Conservation (phyloP, 164 flowering plant species). For the Nymphaea colorata region DNA sequence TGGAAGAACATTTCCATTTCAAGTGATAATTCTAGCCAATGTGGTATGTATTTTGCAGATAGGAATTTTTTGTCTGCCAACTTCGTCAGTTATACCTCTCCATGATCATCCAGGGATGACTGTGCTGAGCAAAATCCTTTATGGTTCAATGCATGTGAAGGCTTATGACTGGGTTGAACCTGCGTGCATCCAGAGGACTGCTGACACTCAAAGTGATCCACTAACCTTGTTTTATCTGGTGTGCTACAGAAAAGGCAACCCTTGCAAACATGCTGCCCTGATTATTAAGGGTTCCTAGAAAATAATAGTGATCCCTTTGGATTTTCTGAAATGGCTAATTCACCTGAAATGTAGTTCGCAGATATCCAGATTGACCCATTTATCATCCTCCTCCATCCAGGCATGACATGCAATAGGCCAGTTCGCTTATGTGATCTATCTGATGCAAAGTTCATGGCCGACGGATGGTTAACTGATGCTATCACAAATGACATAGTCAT, state of each 20-base stretch:
- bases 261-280: background rate
- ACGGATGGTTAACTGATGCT: too few relatives aligned
- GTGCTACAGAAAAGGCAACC: slow-evolving; percentile 4
- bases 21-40: background rate
- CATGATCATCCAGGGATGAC: slow-evolving; percentile 98
- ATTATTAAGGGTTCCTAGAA: background rate
- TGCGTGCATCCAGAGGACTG: slow-evolving; percentile 25
- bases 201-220: slow-evolving; percentile 9
- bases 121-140: slow-evolving; percentile 84
- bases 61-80: slow-evolving; percentile 89
- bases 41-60: slow-evolving; percentile 39
- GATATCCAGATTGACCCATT: background rate
- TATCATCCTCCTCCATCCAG: background rate
- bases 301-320: background rate
- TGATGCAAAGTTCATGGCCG: too few relatives aligned
- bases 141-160: slow-evolving; percentile 93
- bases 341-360: background rate
- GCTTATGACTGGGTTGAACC: slow-evolving; percentile 98
- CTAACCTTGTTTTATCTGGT: slow-evolving; percentile 28
- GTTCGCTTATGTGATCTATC: background rate
- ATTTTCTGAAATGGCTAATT: background rate
- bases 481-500: too few relatives aligned
- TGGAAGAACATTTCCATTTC: background rate
- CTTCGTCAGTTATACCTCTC: slow-evolving; percentile 90
- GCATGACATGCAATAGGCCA: background rate